These are phyloP conservation scores for Fraxinus americana DNA, from an alignment of 257 asterid genomes.

Conservation along the genomic window DNA sequence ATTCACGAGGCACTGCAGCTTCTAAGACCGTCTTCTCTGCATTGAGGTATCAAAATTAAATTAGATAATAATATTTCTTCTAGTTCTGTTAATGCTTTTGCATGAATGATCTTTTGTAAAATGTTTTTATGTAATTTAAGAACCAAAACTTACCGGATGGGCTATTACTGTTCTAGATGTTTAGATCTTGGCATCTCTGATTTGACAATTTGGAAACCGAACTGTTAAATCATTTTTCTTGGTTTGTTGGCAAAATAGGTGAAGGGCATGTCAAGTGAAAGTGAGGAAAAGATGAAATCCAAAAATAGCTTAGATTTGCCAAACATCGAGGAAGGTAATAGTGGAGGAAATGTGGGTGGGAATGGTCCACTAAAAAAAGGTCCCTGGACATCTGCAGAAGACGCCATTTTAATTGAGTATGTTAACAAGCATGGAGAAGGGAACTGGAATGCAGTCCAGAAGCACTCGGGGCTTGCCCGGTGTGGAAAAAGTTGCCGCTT, in stretches of 20 bases:
- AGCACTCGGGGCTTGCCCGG: constrained; percentile 79
- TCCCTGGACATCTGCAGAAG: constrained; percentile 90
- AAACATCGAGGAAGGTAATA: constrained; percentile 46
- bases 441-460: constrained; percentile 81
- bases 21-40: constrained; percentile 26
- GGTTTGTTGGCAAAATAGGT: constrained; percentile 23
- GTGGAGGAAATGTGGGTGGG: constrained; percentile 49
- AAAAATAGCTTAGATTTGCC: constrained; percentile 43
- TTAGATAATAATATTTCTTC: not conserved
- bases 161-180: not conserved
- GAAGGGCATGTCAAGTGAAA: constrained; percentile 53
- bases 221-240: not conserved
- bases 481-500: constrained; percentile 91
- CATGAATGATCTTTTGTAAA: not conserved
- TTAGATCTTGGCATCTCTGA: constrained; percentile 14
- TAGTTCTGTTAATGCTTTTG: constrained; percentile 7
- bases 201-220: constrained; percentile 11
- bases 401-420: constrained; percentile 61
- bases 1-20: constrained; percentile 26
- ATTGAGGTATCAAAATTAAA: constrained; percentile 36
- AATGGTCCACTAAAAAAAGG: constrained; percentile 66
- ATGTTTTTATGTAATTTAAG: not conserved
- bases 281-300: constrained; percentile 47
- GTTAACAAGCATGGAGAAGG: constrained; percentile 77
- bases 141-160: not conserved